Evolutionary conservation across 1,284 basidiomycete genomes (phyloP).

Genomic region (Microbotryum violaceum): DNA sequence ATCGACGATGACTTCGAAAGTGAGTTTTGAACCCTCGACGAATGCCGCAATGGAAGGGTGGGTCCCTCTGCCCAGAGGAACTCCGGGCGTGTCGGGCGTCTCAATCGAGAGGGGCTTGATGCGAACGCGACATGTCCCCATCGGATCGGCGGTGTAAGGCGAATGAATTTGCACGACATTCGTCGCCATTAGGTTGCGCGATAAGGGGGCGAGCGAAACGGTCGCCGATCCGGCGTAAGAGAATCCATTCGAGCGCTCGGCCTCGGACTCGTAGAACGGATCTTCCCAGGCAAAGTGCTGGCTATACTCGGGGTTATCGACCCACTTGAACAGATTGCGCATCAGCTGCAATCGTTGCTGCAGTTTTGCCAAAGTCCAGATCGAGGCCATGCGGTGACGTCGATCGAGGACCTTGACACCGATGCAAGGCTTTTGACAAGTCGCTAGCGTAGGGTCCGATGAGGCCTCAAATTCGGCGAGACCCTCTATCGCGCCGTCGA

Average conservation of each 20-base stretch:
- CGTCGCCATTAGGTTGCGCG: slow-evolving; percentile 64
- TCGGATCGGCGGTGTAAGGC: slow-evolving; percentile 82
- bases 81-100: slow-evolving; percentile 34
- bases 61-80: slow-evolving; percentile 39
- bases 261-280: slow-evolving; percentile 70
- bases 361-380: slow-evolving; percentile 83
- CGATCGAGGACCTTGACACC: slow-evolving; percentile 86
- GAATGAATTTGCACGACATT: slow-evolving; percentile 78
- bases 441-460: slow-evolving; percentile 64
- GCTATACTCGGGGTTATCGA: slow-evolving; percentile 83
- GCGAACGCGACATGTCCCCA: slow-evolving; percentile 80
- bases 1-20: slow-evolving; percentile 74
- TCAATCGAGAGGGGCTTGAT: slow-evolving; percentile 49
- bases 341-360: slow-evolving; percentile 83
- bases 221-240: slow-evolving; percentile 85
- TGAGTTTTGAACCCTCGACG: slow-evolving; percentile 64
- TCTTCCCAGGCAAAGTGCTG: slow-evolving; percentile 88
- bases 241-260: slow-evolving; percentile 48
- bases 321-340: slow-evolving; percentile 87
- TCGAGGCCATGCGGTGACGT: slow-evolving; percentile 72
- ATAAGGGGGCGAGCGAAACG: slow-evolving; percentile 72
- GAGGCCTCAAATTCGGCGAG: slow-evolving; percentile 85
- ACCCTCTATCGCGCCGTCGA: slow-evolving; percentile 76
- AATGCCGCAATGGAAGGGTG: slow-evolving; percentile 60
- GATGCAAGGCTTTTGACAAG: slow-evolving; percentile 69